Base-by-base conservation (phyloP, 805 yeast species). In the Saccharomyces kudriavzevii region DNA sequence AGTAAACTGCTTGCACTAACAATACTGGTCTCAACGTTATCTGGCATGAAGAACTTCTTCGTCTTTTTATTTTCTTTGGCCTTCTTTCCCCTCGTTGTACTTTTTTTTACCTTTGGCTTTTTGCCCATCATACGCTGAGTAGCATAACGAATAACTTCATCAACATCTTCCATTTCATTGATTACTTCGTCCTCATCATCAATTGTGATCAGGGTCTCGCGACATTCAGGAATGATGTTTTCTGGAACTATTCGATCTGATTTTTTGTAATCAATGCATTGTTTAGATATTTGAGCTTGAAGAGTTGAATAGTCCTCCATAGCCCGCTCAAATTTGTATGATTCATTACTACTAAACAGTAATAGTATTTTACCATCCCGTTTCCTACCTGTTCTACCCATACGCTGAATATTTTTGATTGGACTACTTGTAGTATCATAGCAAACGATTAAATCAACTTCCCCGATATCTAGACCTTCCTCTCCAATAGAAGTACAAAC, bases 401-500 rank as follows among this genome's bases (percentile, higher is more conserved):
- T 89, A 61, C 99, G 74, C 67, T 94, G 99, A 45, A 94, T 79
- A 60, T 87, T 90, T 55, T 95, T 88, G 54, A 94, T 92, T 0
- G 98, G 97, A 47, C 96, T 89, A 28, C 90, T 78, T 0, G 97
- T 90, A 0, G 96, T 88, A 64, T 94, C 99, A 70, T 83, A 94
- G 65, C 97, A 91, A 6, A 94, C 77, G 60, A 94, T 92, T 61
- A 94, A 67, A 69, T 94, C 99, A 51, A 94, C 99, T 67, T 95
- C 97, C 30, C 99, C 99, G 59, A 94, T 95, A 74, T 94, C 99
- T 58, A 94, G 77, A 47, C 99, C 99, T 74, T 94, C 99, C 68
- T 94, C 99, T 48, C 98, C 99, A 65, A 94, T 92, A 0, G 97
- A 90, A 0, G 99, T 94, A 4, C 98, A 97, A 5, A 94, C 96